Evolutionary conservation across 1,139 yeast genomes (phyloP).

Genomic region (Hyphopichia burtonii): DNA sequence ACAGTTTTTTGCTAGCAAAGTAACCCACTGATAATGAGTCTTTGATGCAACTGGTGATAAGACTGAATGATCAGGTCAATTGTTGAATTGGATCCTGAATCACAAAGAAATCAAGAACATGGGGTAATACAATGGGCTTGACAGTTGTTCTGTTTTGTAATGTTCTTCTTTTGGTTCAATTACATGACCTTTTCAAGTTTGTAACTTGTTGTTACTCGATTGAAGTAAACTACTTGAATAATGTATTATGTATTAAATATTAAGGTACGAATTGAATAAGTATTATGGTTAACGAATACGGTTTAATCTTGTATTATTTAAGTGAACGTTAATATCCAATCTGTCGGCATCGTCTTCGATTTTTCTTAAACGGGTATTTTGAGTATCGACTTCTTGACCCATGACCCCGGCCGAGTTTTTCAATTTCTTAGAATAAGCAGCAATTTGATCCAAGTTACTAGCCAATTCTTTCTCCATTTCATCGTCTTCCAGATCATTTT

Average conservation of each 20-base stretch:
- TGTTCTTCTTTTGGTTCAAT: too few relatives aligned
- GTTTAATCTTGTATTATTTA: conserved; percentile 46
- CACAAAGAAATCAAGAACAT: neutral
- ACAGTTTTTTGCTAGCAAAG: neutral
- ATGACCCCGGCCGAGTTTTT: conserved; percentile 45
- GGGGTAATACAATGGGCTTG: neutral
- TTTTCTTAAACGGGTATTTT: conserved; percentile 46
- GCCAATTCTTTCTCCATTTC: conserved; percentile 59
- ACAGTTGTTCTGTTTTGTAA: neutral
- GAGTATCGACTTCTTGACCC: conserved; percentile 50
- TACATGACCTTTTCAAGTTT: too few relatives aligned
- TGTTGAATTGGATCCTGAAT: too few relatives aligned
- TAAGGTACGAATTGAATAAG: too few relatives aligned
- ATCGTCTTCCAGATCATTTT: conserved; percentile 57
- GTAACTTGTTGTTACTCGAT: too few relatives aligned
- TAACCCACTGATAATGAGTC: too few relatives aligned
- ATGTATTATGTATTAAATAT: too few relatives aligned
- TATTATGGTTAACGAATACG: conserved; percentile 33
- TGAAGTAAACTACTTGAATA: too few relatives aligned
- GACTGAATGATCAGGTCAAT: too few relatives aligned
- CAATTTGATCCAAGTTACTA: conserved; percentile 53
- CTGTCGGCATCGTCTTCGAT: conserved; percentile 58
- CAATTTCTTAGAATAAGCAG: conserved; percentile 42
- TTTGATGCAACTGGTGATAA: too few relatives aligned
- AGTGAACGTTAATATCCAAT: conserved; percentile 54